Percentiles rank a stretch among this genome's conserved stretches.
Conservation (phyloP, 2,329 filamentous ascomycete species). For the Colletotrichum cereale region DNA sequence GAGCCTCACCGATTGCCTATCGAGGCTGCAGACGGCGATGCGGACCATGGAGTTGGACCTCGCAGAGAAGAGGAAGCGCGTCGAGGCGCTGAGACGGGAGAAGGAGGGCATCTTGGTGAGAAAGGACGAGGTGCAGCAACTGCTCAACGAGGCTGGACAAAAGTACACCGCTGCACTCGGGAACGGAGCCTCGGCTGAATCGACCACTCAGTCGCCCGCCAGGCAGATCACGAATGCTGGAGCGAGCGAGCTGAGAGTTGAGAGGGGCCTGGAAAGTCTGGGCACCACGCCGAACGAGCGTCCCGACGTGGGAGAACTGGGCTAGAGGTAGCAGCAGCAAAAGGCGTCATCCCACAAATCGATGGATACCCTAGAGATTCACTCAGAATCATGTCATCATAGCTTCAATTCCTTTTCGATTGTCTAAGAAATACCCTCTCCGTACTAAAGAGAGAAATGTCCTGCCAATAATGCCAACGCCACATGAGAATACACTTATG, state of each 20-base stretch:
- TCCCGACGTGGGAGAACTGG: conserved; percentile 46
- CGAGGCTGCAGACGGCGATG: conserved; percentile 72
- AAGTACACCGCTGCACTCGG: conserved; percentile 63
- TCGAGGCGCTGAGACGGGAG: conserved; percentile 77
- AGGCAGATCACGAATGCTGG: conserved; percentile 37
- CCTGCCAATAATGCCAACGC: conserved; percentile 45
- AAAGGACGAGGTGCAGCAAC: conserved; percentile 82
- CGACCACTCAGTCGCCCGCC: conserved; percentile 39
- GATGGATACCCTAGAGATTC: conserved; percentile 44
- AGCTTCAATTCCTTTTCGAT: conserved; percentile 37
- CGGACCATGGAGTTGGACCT: conserved; percentile 73
- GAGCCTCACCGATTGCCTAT: conserved; percentile 75
- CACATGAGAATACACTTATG: conserved; percentile 47
- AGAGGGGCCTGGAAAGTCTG: conserved; percentile 61
- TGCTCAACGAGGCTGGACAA: conserved; percentile 85
- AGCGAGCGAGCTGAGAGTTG: conserved; percentile 46
- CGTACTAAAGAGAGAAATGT: conserved; percentile 43
- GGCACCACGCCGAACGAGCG: conserved; percentile 57
- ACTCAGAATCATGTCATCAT: conserved; percentile 13
- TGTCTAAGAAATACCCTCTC: conserved; percentile 42
- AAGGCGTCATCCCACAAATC: conserved; percentile 16
- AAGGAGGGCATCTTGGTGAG: conserved; percentile 75
- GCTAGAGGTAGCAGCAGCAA: conserved; percentile 34
- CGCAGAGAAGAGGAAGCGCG: conserved; percentile 68
- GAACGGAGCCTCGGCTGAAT: conserved; percentile 8